Conservation (phyloP, 306 rosid species). For the Prunus kanzakura region DNA sequence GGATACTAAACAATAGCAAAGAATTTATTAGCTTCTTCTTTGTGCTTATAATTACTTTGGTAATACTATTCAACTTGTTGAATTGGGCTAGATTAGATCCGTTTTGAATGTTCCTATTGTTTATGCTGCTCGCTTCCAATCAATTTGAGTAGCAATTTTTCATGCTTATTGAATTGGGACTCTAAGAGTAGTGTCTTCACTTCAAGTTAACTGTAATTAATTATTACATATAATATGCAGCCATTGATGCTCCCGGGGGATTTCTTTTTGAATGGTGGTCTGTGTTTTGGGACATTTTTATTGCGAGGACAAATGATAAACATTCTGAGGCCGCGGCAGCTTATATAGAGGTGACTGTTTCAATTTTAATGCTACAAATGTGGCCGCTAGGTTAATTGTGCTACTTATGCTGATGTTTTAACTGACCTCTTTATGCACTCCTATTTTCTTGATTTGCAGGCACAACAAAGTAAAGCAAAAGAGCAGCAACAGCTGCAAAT, state of each 20-base stretch:
- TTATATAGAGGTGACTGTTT: slow-evolving; percentile 66
- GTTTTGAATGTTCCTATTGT: background rate
- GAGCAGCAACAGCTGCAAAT: slow-evolving; percentile 83
- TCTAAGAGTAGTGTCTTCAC: background rate
- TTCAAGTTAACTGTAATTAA: slow-evolving; percentile 7
- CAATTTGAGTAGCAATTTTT: background rate
- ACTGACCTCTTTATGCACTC: background rate
- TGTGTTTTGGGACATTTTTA: slow-evolving; percentile 94
- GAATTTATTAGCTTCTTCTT: background rate
- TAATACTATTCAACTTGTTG: background rate
- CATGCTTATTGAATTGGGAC: background rate
- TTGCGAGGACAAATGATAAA: slow-evolving; percentile 85
- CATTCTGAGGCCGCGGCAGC: slow-evolving; percentile 93
- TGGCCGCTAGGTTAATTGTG: slow-evolving; percentile 7
- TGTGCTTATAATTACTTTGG: background rate
- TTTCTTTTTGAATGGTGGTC: slow-evolving; percentile 99
- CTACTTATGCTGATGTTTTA: slow-evolving; percentile 2
- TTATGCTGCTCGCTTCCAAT: background rate
- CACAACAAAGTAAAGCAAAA: slow-evolving; percentile 71
- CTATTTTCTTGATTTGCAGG: slow-evolving; percentile 39
- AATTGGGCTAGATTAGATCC: background rate
- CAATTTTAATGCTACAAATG: slow-evolving; percentile 4
- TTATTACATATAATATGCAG: slow-evolving; percentile 46
- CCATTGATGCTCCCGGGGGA: slow-evolving; percentile 98
- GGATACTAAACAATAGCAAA: background rate